Conservation (phyloP, 2,329 filamentous ascomycete species). For the Diaporthe sp. region DNA sequence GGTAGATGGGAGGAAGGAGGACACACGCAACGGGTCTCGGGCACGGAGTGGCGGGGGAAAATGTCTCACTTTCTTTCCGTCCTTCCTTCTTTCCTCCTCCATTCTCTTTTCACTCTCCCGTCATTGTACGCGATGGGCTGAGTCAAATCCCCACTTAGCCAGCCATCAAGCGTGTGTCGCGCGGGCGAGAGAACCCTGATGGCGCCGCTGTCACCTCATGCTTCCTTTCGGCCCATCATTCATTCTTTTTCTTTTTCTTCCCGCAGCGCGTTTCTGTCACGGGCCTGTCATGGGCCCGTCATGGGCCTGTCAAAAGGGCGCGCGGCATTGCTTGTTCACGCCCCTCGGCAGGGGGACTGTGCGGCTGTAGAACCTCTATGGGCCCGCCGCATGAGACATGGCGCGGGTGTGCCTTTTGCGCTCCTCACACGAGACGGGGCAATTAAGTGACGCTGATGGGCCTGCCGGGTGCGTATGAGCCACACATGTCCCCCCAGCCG, state of each 20-base stretch:
- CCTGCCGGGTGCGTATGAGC: background rate
- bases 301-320: background rate
- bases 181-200: slow-evolving; percentile 10
- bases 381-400: background rate
- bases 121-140: background rate
- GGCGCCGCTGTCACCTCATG: background rate
- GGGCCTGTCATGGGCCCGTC: background rate
- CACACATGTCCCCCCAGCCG: background rate
- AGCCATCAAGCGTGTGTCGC: too few species aligned
- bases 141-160: slow-evolving; percentile 13
- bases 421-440: background rate
- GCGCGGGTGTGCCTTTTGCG: background rate
- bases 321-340: background rate
- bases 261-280: background rate
- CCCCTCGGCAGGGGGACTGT: background rate
- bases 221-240: background rate
- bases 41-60: background rate
- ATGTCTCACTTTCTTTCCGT: background rate
- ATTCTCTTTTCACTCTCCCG: background rate
- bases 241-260: background rate
- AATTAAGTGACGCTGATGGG: background rate
- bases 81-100: background rate
- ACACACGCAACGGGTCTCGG: slow-evolving; percentile 8
- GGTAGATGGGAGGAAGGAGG: background rate
- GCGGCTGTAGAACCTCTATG: slow-evolving; percentile 6